Base-by-base conservation (phyloP, 225 moss, liverwort and hornwort genomes). In the Takakia lepidozioides region DNA sequence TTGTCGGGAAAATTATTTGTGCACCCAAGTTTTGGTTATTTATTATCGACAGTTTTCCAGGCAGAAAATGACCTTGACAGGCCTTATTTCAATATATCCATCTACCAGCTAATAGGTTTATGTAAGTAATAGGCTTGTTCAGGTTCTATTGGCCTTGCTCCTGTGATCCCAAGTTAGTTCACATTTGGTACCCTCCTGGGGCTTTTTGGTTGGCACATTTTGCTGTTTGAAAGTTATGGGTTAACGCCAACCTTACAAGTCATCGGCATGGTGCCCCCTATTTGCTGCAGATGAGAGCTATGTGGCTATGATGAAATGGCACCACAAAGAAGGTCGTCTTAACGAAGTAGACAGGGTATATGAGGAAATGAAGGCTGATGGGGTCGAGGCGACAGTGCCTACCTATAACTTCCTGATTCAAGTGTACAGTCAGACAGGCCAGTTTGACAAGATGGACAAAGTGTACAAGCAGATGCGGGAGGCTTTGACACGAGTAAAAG, bases 321-420 rank as follows among this genome's bases (percentile, higher is more conserved):
- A 67, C 44, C 55, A 62, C 25, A 57, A 44, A 34, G 57, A 57
- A 48, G 72, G 72, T 25, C 67, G 72, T 24, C 9, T 73, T 34
- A 44, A 48, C 40, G 67, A 67, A 18, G 63, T 73, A 5, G 59
- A 67, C 23, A 51, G 44, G 49, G 38, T 73, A 14, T 73, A 58
- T 37, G 66, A 63, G 36, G 72, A 73, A 35, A 73, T 73, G 72
- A 57, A 58, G 49, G 49, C 38, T 9, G 66, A 58, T 28, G 53
- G 53, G 10, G 55, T 73, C 37, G 24, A 43, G 20, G 62, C 67
- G 27, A 53, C 51, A 2, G 57, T 47, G 35, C 44, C 67, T 29
- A 73, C 72, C 13, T 73, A 49, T 29, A 67, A 63, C 40, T 49
- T 73, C 23, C 72, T 73, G 25, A 58, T 73, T 48, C 61, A 73